phyloP scores from a whole-genome alignment of 768 basidiomycete species.

The Leucosporidium scottii region DNA sequence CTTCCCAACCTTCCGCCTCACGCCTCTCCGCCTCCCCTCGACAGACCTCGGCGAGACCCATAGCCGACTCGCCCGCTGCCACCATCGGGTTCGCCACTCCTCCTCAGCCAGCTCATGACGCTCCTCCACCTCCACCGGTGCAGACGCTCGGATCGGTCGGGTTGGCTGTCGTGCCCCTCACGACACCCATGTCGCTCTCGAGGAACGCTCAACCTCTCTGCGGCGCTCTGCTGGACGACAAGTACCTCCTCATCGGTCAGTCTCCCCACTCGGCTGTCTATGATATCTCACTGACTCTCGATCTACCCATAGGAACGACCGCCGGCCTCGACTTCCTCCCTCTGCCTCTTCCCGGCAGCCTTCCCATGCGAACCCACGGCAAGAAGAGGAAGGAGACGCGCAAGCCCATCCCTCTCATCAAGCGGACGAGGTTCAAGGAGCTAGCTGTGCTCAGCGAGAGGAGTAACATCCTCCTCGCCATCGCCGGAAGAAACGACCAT shows the following conservation, averaged over 20 bases:
- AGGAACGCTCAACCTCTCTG: slow-evolving; percentile 33
- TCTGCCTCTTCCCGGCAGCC: slow-evolving; percentile 27
- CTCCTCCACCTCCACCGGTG: neutral
- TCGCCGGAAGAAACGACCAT: slow-evolving; percentile 37
- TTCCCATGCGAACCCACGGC: slow-evolving; percentile 17
- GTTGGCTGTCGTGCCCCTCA: slow-evolving; percentile 20
- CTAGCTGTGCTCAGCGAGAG: slow-evolving; percentile 32
- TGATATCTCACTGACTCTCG: neutral
- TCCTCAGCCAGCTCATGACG: neutral
- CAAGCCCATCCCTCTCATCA: slow-evolving; percentile 36
- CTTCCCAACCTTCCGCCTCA: neutral
- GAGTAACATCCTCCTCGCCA: slow-evolving; percentile 36
- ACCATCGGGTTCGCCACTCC: slow-evolving; percentile 11
- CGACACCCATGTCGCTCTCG: slow-evolving; percentile 14
- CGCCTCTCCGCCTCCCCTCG: neutral
- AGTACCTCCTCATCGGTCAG: slow-evolving; percentile 35
- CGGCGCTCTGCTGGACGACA: slow-evolving; percentile 35
- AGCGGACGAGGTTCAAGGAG: slow-evolving; percentile 34
- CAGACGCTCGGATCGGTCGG: slow-evolving; percentile 16
- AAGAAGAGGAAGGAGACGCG: slow-evolving; percentile 25
- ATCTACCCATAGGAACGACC: slow-evolving; percentile 16
- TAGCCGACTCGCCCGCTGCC: neutral
- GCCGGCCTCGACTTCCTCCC: slow-evolving; percentile 37
- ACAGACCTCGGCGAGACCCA: neutral
- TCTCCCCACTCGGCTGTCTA: neutral